Evolutionary conservation across 2,329 filamentous ascomycete species (phyloP).

Genomic region (Trichoderma oligosporum): DNA sequence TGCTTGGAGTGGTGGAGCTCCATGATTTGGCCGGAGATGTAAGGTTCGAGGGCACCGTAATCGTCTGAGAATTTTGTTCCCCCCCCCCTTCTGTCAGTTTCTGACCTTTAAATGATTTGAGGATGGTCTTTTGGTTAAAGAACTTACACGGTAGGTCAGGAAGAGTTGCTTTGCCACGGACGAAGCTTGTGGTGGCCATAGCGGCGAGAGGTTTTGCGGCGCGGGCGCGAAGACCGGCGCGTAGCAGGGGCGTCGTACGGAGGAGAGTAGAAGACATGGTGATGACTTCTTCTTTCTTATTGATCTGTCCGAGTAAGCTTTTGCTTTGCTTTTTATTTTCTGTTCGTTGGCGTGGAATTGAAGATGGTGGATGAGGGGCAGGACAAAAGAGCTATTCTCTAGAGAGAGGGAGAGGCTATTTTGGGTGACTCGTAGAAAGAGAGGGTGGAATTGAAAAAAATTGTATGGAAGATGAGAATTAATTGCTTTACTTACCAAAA

Average conservation of each 20-base stretch:
- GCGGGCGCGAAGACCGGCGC: constrained; percentile 67
- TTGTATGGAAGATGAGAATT: too few species aligned
- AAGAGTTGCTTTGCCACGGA: constrained; percentile 85
- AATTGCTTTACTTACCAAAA: constrained; percentile 8
- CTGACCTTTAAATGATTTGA: neutral
- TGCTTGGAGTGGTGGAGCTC: constrained; percentile 92
- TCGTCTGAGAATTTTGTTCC: constrained; percentile 67
- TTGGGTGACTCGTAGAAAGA: neutral
- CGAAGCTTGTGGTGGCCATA: constrained; percentile 70
- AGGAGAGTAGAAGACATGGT: constrained; percentile 74
- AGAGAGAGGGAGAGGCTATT: neutral
- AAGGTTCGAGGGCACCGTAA: constrained; percentile 87
- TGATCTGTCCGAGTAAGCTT: neutral
- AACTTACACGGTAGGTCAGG: constrained; percentile 69
- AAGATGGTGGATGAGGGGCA: constrained; percentile 1
- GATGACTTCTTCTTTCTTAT: neutral
- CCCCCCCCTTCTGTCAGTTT: neutral
- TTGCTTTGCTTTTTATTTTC: neutral
- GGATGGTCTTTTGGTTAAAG: neutral
- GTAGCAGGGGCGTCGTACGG: constrained; percentile 62
- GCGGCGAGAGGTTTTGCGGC: constrained; percentile 60
- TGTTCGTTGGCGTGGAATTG: neutral
- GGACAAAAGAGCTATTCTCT: neutral
- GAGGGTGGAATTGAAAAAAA: neutral
- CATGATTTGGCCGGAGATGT: constrained; percentile 89